Base-by-base conservation (phyloP, 2,329 filamentous ascomycete species). In the Dactylellina parvicollis region DNA sequence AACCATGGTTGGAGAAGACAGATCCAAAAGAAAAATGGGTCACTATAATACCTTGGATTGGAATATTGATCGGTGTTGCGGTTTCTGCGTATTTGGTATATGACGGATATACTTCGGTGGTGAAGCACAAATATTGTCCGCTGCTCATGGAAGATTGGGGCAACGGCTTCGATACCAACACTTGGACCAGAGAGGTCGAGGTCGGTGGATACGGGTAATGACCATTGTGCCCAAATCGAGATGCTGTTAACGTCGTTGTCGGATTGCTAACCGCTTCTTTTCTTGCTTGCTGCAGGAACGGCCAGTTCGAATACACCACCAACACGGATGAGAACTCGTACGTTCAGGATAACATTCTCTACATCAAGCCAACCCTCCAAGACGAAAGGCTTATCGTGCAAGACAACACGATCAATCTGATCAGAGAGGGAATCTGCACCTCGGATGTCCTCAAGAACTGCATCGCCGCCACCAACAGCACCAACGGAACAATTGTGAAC, bases 21-120 rank as follows among this genome's bases (percentile, higher is more conserved):
- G 89, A 93, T 76, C 88, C 89, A 10, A 90, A 88, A 80, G 90
- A 94, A 84, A 95, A 92, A 82, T 95, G 91, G 91, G 88, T 92
- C 7, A 92, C 89, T 1, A 92, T 94, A 75, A 85, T 96, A 66
- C 91, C 91, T 1, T 79, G 92, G 42, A 79, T 92, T 22, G 91
- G 91, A 49, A 86, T 95, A 54, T 50, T 88, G 2, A 73, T 92
- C 12, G 92, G 92, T 12, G 79, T 94, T 34, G 86, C 80, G 1
- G 82, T 93, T 40, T 86, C 89, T 0, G 91, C 85, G 0, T 86
- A 93, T 77, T 81, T 95, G 46, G 83, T 95, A 50, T 95, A 88
- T 84, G 89, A 93, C 76, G 92, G 92, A 2, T 79, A 93, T 38
- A 82, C 82, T 54, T 89, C 87, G 64, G 90, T 95, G 2, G 85